Conservation (phyloP, 1,284 basidiomycete species). For the Tremellales sp. region DNA sequence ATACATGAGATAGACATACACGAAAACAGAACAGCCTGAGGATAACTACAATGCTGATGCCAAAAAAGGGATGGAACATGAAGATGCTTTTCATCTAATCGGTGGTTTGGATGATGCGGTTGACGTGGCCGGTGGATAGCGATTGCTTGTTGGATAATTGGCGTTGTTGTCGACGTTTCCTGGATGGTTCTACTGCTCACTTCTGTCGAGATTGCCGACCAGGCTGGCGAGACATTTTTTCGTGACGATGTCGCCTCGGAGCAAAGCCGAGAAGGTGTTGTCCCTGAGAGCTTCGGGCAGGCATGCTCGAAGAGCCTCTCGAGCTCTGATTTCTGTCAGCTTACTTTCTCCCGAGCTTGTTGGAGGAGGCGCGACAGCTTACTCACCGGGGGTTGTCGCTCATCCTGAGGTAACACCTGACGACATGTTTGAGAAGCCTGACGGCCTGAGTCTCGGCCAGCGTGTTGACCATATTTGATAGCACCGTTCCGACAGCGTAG, state of each 20-base stretch:
- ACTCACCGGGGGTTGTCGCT: slow-evolving; percentile 90
- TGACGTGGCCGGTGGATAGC: no score
- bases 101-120: no score
- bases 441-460: slow-evolving; percentile 97
- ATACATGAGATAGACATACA: no score
- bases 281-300: slow-evolving; percentile 95
- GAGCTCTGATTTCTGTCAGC: slow-evolving; percentile 59
- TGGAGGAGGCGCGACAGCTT: neutral
- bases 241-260: slow-evolving; percentile 95
- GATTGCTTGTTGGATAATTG: no score
- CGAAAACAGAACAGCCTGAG: no score
- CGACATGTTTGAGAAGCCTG: slow-evolving; percentile 93
- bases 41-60: no score
- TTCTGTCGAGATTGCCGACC: slow-evolving; percentile 70
- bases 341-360: neutral
- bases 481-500: slow-evolving; percentile 96
- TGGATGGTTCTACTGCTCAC: no score
- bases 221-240: slow-evolving; percentile 94
- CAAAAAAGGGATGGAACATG: no score
- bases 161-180: no score
- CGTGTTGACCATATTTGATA: slow-evolving; percentile 98
- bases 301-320: slow-evolving; percentile 93
- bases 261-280: slow-evolving; percentile 82
- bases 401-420: slow-evolving; percentile 91
- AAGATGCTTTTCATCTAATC: no score